Evolutionary conservation across 176 grass and related monocot species (phyloP), one percentile per base, ranked within the genome.

Genomic region (Secale cereale): DNA sequence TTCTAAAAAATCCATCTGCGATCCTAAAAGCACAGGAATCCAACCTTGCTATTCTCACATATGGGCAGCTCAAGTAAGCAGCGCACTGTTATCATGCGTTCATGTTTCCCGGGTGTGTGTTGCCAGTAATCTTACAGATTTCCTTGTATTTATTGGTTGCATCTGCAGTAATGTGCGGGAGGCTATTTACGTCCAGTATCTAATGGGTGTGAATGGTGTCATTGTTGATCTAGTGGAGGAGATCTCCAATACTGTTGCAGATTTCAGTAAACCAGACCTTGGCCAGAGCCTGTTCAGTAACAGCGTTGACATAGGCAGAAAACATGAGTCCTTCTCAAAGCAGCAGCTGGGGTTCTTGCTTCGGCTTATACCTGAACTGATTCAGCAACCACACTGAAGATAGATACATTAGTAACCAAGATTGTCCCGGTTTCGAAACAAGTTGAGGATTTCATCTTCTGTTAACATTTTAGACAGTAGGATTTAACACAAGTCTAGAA

Each of bases 1-100:
- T 92, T 80, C 85, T 98, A 69, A 92, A 79, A 70, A 92, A 84
- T 88, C 96, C 93, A 8, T 57, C 89, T 82, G 88, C 89, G 26
- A 83, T 95, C 23, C 20, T 40, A 46, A 94, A 70, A 87, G 92
- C 92, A 52, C 91, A 89, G 41, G 96, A 98, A 28, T 92, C 90
- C 1, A 95, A 95, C 48, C 91, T 98, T 46, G 83, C 84, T 36
- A 59, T 98, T 87, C 62, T 98, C 46, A 94, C 93, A 3, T 98
- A 94, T 40, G 97, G 93, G 17, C 87, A 90, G 70, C 97, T 98
- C 68, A 98, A 98, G 97, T 98, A 92, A 86, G 89, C 59, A 37
- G 30, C 40, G 19, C n/a, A 76, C 39, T 27, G 15, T 3, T 10
- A 33, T n/a, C 29, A 7, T 13, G 72, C 27, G 48, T 75, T 52